Percentiles rank a stretch among this genome's conserved stretches.
Evolutionary conservation across 257 asterid genomes (phyloP).

Genomic region (Marsdenia floribunda): DNA sequence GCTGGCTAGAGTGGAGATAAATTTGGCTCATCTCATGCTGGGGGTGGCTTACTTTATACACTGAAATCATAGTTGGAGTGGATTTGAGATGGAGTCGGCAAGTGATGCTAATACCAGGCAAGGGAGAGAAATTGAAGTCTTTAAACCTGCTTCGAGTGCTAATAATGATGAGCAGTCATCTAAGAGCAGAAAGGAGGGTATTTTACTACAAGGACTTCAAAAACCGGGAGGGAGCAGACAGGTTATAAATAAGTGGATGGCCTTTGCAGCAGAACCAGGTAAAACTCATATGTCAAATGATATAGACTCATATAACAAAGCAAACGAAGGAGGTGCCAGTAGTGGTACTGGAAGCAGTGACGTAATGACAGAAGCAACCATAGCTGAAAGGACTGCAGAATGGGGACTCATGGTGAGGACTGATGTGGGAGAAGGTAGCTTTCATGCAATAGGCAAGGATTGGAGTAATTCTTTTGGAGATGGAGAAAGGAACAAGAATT

Average conservation of each 20-base stretch:
- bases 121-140: constrained; percentile 45
- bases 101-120: constrained; percentile 16
- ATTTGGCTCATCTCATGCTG: constrained; percentile 2
- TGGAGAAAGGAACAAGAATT: constrained; percentile 43
- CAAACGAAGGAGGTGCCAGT: constrained; percentile 14
- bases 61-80: neutral
- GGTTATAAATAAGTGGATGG: constrained; percentile 62
- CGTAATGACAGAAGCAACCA: constrained; percentile 27
- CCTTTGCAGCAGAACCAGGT: constrained; percentile 31
- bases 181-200: constrained; percentile 20
- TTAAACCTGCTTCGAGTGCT: constrained; percentile 33
- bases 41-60: neutral
- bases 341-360: constrained; percentile 5
- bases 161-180: constrained; percentile 20
- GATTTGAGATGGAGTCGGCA: constrained; percentile 36
- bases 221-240: constrained; percentile 9
- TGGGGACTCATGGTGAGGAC: constrained; percentile 75
- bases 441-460: constrained; percentile 31
- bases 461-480: constrained; percentile 34
- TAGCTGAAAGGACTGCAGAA: constrained; percentile 69
- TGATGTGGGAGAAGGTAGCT: constrained; percentile 60
- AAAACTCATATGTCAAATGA: constrained; percentile 8
- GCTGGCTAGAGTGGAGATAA: neutral
- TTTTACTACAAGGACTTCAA: constrained; percentile 28
- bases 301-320: constrained; percentile 10